phyloP scores from a whole-genome alignment of 805 yeast species.

The Candida schatavii region DNA sequence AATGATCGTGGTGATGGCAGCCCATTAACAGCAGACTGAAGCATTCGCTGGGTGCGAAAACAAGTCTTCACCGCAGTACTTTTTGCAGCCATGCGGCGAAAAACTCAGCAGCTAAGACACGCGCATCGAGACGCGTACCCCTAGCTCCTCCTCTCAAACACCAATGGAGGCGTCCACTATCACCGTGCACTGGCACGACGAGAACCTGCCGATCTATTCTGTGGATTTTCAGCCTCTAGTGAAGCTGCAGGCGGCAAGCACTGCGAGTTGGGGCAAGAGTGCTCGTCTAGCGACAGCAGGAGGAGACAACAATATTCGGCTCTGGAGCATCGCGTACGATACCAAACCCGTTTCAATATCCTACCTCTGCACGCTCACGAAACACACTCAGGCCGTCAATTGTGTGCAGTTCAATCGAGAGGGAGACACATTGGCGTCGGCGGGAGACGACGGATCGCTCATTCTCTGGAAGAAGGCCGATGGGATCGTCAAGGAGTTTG shows the following conservation, averaged over 20 bases:
- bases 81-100: too few species aligned
- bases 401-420: constrained; percentile 75
- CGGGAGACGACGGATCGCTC: constrained; percentile 93
- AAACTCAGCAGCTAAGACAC: too few species aligned
- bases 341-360: constrained; percentile 3
- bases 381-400: constrained; percentile 94
- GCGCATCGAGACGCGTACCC: too few species aligned
- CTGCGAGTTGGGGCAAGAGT: constrained; percentile 14
- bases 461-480: constrained; percentile 72
- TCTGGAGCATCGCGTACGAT: constrained; percentile 33
- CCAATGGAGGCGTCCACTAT: constrained; percentile 42
- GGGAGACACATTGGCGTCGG: constrained; percentile 77
- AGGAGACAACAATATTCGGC: constrained; percentile 87
- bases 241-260: not conserved
- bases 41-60: too few species aligned
- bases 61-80: too few species aligned
- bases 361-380: constrained; percentile 75
- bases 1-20: too few species aligned
- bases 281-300: constrained; percentile 83
- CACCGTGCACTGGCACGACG: constrained; percentile 72
- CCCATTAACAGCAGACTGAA: too few species aligned
- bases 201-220: constrained; percentile 70
- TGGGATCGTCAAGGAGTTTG: constrained; percentile 56
- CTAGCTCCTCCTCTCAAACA: too few species aligned
- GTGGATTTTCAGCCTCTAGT: constrained; percentile 55